Base-by-base conservation (phyloP, 2,329 filamentous ascomycete genomes). In the Stachybotrys chlorohalonatus region DNA sequence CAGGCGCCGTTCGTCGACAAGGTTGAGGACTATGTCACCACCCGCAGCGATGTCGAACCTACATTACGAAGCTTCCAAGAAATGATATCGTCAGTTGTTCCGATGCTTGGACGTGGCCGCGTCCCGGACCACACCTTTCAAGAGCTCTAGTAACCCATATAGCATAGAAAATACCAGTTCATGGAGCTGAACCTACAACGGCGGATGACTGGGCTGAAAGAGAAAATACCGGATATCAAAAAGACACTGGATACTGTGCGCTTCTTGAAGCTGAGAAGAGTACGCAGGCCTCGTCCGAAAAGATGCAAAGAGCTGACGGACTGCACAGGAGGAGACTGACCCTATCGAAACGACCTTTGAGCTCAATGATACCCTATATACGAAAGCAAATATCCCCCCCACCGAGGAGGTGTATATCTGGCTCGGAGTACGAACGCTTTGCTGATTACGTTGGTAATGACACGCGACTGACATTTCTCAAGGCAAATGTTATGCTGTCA, bases 401-500 rank as follows among this genome's bases (percentile, higher is more conserved):
- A 90, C 89, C 0, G 85, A 96, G 7, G 93, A 99, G 69, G 93
- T 99, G 11, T 96, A 95, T 68, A 79, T 99, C 53, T 99, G 94
- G 94, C 80, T 99, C n/a, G 94, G 94, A 39, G 87, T 89, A 78
- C 42, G 59, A 47, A 30, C 9, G n/a, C 1, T 16, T 13, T 17
- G 3, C 17, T 24, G 32, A 24, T 8, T 11, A 45, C 31, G 11
- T 13, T 58, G 32, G 60, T 42, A 31, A 13, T 17, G 56, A 8
- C 17, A 8, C 16, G n/a, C 15, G 46, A 16, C 64, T 73, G 58
- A 72, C 58, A 7, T 9, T 24, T 11, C 15, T 45, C 17, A 54
- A 89, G 86, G 93, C 94, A 55, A 99, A 99, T 64, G 92, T 97
- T 51, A 99, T 99, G 94, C 78, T 99, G 56, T 85, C 94, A 52